Conservation (phyloP, 805 yeast genomes). For the Ogataea siamensis region DNA sequence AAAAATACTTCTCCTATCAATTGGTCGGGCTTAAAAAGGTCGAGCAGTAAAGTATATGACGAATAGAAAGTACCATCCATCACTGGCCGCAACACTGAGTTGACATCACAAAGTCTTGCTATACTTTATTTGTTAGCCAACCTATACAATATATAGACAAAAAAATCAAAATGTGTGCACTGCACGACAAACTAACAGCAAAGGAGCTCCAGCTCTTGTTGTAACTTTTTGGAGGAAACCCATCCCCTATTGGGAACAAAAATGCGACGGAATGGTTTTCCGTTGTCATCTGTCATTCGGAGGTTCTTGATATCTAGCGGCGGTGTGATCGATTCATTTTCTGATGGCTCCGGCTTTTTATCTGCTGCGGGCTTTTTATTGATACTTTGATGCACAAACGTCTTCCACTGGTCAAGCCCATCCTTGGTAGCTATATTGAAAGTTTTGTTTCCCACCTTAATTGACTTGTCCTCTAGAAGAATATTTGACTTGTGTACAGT, state of each 20-base stretch:
- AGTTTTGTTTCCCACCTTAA: constrained; percentile 18
- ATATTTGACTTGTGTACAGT: background rate
- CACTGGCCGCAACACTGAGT: constrained; percentile 2
- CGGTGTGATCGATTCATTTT: background rate
- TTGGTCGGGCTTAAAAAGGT: constrained; percentile 28
- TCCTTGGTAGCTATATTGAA: constrained; percentile 34
- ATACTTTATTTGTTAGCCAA: constrained; percentile 1
- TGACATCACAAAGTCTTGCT: too few relatives aligned
- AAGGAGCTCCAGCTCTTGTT: constrained; percentile 16
- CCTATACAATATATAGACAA: constrained; percentile 1
- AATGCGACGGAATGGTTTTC: constrained; percentile 42
- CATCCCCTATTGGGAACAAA: constrained; percentile 52
- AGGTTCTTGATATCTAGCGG: constrained; percentile 8
- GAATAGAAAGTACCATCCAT: constrained; percentile 14
- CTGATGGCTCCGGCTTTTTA: background rate
- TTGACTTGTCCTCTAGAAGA: constrained; percentile 11
- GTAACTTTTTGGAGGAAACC: constrained; percentile 32
- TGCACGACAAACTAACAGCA: background rate
- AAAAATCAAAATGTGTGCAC: constrained; percentile 9
- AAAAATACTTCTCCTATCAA: constrained; percentile 21
- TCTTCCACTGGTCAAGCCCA: constrained; percentile 31
- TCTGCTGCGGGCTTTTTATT: constrained; percentile 8
- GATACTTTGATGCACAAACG: constrained; percentile 21
- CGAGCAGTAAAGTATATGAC: constrained; percentile 29
- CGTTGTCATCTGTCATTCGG: constrained; percentile 34